Conservation (phyloP, 163 green algal genomes). For the Prototheca cutis region DNA sequence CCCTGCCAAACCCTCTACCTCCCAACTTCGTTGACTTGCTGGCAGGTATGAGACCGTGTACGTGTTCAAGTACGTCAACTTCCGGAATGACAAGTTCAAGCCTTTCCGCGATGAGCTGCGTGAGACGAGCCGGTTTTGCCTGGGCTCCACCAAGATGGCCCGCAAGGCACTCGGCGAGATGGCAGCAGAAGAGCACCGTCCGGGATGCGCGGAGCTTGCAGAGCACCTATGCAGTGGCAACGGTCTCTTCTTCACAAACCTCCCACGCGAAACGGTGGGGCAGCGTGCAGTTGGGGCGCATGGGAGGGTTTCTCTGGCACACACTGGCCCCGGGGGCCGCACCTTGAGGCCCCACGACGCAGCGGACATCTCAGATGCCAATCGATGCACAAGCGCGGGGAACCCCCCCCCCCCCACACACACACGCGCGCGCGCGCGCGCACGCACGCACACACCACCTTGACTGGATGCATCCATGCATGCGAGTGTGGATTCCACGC, state of each 20-base stretch:
- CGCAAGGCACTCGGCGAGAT: conserved; percentile 74
- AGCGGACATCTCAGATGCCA: too few relatives aligned
- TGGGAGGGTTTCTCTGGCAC: too few relatives aligned
- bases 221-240: conserved; percentile 33
- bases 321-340: too few relatives aligned
- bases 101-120: conserved; percentile 69
- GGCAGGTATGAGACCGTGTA: conserved; percentile 70
- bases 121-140: conserved; percentile 74
- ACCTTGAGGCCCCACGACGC: too few relatives aligned
- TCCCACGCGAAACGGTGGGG: conserved; percentile 56
- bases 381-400: too few relatives aligned
- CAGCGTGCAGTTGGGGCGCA: too few relatives aligned
- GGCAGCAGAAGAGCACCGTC: conserved; percentile 63
- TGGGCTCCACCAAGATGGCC: conserved; percentile 86
- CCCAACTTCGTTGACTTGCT: neutral
- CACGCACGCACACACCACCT: too few relatives aligned
- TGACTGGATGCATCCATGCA: too few relatives aligned
- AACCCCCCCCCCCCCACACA: too few relatives aligned
- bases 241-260: conserved; percentile 82
- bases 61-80: conserved; percentile 82
- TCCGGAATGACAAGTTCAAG: conserved; percentile 92
- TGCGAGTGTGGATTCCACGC: too few relatives aligned
- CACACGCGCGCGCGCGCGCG: too few relatives aligned
- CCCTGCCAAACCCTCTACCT: conserved; percentile 1
- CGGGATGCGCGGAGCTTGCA: conserved; percentile 45